Evolutionary conservation across 192 early-diverging fungal species (phyloP), one percentile per base, ranked within the genome.

Genomic region (Podila epicladia): DNA sequence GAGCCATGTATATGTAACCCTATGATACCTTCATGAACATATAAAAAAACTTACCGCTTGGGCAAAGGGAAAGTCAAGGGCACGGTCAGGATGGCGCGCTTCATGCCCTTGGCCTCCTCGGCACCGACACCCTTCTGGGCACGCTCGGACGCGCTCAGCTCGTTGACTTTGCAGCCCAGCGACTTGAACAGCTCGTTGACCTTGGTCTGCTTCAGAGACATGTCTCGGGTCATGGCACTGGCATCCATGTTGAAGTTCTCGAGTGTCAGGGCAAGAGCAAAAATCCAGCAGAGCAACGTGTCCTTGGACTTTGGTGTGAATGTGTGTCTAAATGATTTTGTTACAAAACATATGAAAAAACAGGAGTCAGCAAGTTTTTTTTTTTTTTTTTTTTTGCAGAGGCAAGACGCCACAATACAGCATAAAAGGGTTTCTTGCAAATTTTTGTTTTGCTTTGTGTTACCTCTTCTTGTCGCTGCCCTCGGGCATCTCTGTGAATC

Each of bases 221-320:
- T 74, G 68, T 96, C 95, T 5, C 78, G 72, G 0, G 91, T 89
- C 53, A 96, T 74, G 6, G 85, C 84, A 3, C 73, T 71, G 0
- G 91, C 85, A 61, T 94, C 88, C 50, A 93, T 67, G 20, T 85
- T 86, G 86, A 88, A 96, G 74, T 92, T 89, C 73, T 94, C 91
- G 3, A 95, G 72, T 12, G 87, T 89, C 71, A 97, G 82, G 68
- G 87, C 87, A 51, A 95, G 79, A 15, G 89, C 88, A 50, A 94
- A 74, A 63, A 95, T 94, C 73, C 95, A 93, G 69, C 91, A 92
- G 15, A 92, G 80, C 8, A 97, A 86, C 82, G 88, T 94, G 83
- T 93, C 94, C 67, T 92, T 90, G 50, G 85, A 87, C 24, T 87
- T 76, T 69, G 91, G 79, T 24, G 92, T 92, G 68, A 85, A 88